Evolutionary conservation across 495 filamentous ascomycete species (phyloP), one percentile per base, ranked within the genome.

Genomic region (Daldinia childiae): DNA sequence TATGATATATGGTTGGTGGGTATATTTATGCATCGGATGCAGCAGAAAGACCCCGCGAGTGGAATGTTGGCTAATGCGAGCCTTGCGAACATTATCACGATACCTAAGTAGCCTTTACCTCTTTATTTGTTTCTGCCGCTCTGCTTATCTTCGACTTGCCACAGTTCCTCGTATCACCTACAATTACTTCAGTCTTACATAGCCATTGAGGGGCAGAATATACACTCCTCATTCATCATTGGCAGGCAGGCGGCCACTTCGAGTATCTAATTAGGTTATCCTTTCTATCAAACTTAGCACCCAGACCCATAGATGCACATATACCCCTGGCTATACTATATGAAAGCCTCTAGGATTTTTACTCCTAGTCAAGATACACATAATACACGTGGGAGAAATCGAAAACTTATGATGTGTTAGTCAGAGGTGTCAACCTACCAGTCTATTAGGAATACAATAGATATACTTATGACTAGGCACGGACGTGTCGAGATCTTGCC

Each of bases 21-120:
- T 70, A 70, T 65, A 70, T 57, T 58, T 48, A 34, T 45, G 62
- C 51, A 50, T 48, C 43, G 62, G 62, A 71, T 21, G 41, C 62
- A 57, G 60, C 39, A 60, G 45, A 15, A 56, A 61, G 21, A n/a
- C 59, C 27, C 67, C 45, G 50, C 56, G 41, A 57, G 29, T 50
- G 57, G 38, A 34, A 56, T 58, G 15, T 41, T 39, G 15, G 62
- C 21, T 52, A 45, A 43, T 70, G 54, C 56, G 50, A 64, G 62
- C 57, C 62, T 66, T 58, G 57, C 32, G 43, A 56, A 50, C 14
- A 66, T 48, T 50, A 32, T 38, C 34, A 60, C 27, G 29, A 58
- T 51, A 41, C 30, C 34, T 45, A 48, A 26, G 24, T 58, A 41
- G 38, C 21, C 50, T 60, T 11, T 43, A 27, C 11, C 14, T 27